Evolutionary conservation across 768 basidiomycete genomes (phyloP), one percentile per base, ranked within the genome.

Genomic region (Leccinellum albellum): DNA sequence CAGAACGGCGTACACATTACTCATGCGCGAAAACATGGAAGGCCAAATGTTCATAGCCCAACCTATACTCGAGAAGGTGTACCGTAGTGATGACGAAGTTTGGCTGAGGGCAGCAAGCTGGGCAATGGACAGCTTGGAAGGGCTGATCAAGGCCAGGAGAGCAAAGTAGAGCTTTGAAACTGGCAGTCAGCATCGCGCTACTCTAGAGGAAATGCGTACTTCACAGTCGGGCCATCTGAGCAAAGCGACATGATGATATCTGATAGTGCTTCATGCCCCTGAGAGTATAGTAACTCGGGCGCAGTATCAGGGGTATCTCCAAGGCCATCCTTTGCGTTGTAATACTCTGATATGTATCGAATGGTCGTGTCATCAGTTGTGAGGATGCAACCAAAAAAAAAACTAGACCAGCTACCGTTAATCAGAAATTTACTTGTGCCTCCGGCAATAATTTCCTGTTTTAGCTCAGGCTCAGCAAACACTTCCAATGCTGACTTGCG

Each of bases 21-120:
- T 58, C 55, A 73, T 56, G 17, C 61, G 60, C 13, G 67, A 55
- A 20, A 70, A 59, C 8, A 52, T 31, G n/a, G n/a, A n/a, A n/a
- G n/a, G 28, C 50, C 23, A n/a, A n/a, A n/a, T 1, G 69, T 61
- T 40, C 53, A 24, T 50, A 0, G 21, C 21, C 23, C 3, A 56
- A 4, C 51, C 54, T 8, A 72, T 54, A 14, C 45, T 32, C n/a
- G 31, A 20, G 23, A 74, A 64, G 3, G 73, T 66, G 32, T 50
- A 51, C 4, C 63, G 62, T 42, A 74, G 51, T 7, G 61, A 65
- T 6, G 51, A 10, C 1, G 71, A 60, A 5, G 70, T 63, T 49
- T 72, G 66, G 49, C 67, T 58, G 0, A 74, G 61, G 9, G 72
- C 54, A 20, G 73, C 73, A 6, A 74, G 64, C 45, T 68, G 68